Conservation (phyloP, 2,329 filamentous ascomycete genomes). For the Aspergillus fumigatus region DNA sequence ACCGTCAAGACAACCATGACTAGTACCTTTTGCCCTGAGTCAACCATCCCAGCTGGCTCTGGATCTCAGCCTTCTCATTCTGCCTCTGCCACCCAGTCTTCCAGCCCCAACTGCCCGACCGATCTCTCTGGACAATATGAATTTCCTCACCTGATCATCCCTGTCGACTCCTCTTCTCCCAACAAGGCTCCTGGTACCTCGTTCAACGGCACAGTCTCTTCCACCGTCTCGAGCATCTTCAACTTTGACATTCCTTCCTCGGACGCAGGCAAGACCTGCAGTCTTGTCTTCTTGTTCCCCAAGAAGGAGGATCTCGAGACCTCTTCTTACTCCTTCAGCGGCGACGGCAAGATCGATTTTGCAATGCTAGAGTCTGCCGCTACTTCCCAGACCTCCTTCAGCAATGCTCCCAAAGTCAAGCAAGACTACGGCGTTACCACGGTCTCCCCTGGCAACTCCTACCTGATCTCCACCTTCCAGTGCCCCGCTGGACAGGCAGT, state of each 20-base stretch:
- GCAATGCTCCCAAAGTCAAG: slow-evolving; percentile 46
- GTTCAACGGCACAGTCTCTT: slow-evolving; percentile 53
- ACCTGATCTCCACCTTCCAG: slow-evolving; percentile 49
- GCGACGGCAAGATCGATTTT: slow-evolving; percentile 53
- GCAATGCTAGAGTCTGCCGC: slow-evolving; percentile 46
- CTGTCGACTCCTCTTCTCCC: slow-evolving; percentile 53
- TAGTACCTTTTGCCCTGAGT: slow-evolving; percentile 15
- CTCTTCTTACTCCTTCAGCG: slow-evolving; percentile 53
- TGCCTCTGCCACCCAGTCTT: slow-evolving; percentile 7
- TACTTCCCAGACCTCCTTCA: slow-evolving; percentile 49
- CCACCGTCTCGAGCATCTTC: slow-evolving; percentile 56
- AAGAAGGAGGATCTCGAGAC: slow-evolving; percentile 53
- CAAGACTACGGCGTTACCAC: slow-evolving; percentile 42
- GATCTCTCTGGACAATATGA: slow-evolving; percentile 46
- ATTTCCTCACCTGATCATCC: slow-evolving; percentile 60
- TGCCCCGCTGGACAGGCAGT: slow-evolving; percentile 54
- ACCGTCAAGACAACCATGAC: slow-evolving; percentile 18
- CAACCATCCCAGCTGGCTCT: slow-evolving; percentile 5
- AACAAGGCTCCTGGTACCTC: slow-evolving; percentile 50
- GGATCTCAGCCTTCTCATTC: slow-evolving; percentile 2
- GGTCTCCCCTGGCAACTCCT: slow-evolving; percentile 52
- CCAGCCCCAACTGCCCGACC: slow-evolving; percentile 39
- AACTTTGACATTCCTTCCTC: slow-evolving; percentile 61
- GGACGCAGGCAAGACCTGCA: slow-evolving; percentile 57
- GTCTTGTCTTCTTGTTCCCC: slow-evolving; percentile 63